Base-by-base conservation (phyloP, 2,329 filamentous ascomycete species). In the Pseudogymnoascus sp. region DNA sequence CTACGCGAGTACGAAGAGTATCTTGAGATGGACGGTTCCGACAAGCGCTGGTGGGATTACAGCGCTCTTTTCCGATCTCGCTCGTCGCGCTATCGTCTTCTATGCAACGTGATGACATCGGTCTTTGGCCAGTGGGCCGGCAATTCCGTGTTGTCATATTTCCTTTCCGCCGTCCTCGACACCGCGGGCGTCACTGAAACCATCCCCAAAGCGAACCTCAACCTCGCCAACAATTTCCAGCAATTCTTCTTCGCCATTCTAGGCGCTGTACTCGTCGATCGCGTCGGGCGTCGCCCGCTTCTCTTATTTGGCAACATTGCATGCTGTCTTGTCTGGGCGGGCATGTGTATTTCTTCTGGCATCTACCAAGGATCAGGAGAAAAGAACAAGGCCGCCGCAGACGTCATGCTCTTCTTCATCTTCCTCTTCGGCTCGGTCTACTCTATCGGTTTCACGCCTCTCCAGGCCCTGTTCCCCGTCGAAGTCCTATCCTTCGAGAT, bases 41-140 rank as follows among this genome's bases (percentile, higher is more conserved):
- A 83, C 65, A 82, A 82, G 73, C 75, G 76, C 59, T 83, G 80
- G 79, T 83, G 79, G 78, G 81, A 84, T 67, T 84, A 83, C 67
- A 74, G 76, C 59, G 80, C 80, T 63, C 75, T 83, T 0, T 81
- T 80, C 75, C 79, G 79, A 68, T 79, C 75, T 4, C 76, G 76
- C 50, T 76, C 77, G 1, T 77, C 79, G 1, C 75, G 78, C 21
- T 79, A 79, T 50, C 77, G 82, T 11, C 76, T 84, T 8, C 74
- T 80, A 14, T 81, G 78, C 65, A 81, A 82, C 12, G 71, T 81
- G 40, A 77, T 77, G 23, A 80, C 83, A 31, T 31, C 72, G 76
- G 79, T 2, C 50, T 82, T 84, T 66, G 80, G 80, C 1, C 81
- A 85, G 69, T 77, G 80, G 68, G 78, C 77, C 44, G 81, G 71